Base-by-base conservation (phyloP, 2,329 filamentous ascomycete species). In the Ascochyta pisi region DNA sequence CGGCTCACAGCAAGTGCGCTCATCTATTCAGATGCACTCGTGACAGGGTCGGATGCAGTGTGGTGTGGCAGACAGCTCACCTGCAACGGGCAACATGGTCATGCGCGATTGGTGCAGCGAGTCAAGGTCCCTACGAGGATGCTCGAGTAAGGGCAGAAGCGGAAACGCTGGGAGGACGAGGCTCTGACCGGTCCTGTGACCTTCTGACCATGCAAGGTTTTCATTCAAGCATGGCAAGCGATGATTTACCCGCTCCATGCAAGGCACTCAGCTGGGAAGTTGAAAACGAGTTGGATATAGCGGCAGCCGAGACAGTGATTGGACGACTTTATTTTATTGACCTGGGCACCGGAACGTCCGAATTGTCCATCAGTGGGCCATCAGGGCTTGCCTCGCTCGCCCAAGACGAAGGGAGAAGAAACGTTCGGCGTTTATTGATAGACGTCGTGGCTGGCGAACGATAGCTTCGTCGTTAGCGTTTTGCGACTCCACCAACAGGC, bases 1-100 rank as follows among this genome's bases (percentile, higher is more conserved):
- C 42, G 60, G 53, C 55, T 61, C 60, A 62, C 63, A 60, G 52
- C 64, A 64, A 57, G 46, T 64, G 64, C 61, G 50, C 58, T 59
- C 62, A 62, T 62, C 19, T 19, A 19, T 46, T 58, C 61, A 57
- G 33, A 35, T 58, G 60, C n/a, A 56, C 66, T 64, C 61, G 65
- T 67, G 64, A 66, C 64, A 51, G 59, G 51, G 40, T 63, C 43
- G 58, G 59, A 50, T 41, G 58, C 61, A 59, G 59, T 66, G 65
- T 63, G 65, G 71, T 74, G 70, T 73, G 71, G 69, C 65, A 71
- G 60, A 66, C 70, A 73, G 73, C 73, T 64, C 72, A 74, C 65
- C 49, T 58, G 66, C 62, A 64, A 67, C 63, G 13, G 52, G 57
- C 50, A 60, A 60, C 57, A 51, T 57, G 46, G 37, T 10, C 38